Base-by-base conservation (phyloP, 2,329 filamentous ascomycete species). In the Lachnellula suecica region DNA sequence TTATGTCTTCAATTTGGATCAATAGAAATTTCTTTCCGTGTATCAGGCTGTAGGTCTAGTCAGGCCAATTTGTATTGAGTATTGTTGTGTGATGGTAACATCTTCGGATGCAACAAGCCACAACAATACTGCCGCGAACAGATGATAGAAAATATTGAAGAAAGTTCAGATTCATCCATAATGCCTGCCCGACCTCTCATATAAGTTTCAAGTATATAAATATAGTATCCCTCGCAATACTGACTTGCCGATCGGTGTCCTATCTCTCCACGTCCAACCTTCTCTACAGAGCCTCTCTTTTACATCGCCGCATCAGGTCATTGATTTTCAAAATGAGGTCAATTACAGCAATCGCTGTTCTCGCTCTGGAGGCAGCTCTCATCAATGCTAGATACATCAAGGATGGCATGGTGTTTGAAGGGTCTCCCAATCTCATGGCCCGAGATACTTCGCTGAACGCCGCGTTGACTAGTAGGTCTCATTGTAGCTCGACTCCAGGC, bases 301-400 rank as follows among this genome's bases (percentile, higher is more conserved):
- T 15, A n/a, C 29, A 31, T 31, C 29, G 29, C 29, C 29, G n/a
- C 29, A 24, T 48, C 10, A 19, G 7, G 34, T 17, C 5, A 17
- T n/a, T 17, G 19, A 10, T 29, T n/a, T 40, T 23, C 46, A 48
- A 10, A 15, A 48, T 48, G 46, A 48, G 24, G 35, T 40, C 23
- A 13, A 29, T n/a, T 48, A 27, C 24, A 25, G 13, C 34, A 8
- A 11, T 48, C 7, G 4, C 24, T 8, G 25, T 27, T 22, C 23
- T 48, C 8, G 22, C 41, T 22, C 34, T 48, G 34, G 46, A 48
- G 25, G 35, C 46, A 20, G 37, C 20, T 25, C 22, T 41, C 3
- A 25, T 19, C 19, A 31, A 20, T 31, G 15, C 9, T n/a, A 23
- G 9, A 17, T 20, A 20, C 27, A n/a, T 19, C 34, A 34, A n/a